phyloP scores from a whole-genome alignment of 2,329 filamentous ascomycete genomes.

The Bipolaris cookei region DNA sequence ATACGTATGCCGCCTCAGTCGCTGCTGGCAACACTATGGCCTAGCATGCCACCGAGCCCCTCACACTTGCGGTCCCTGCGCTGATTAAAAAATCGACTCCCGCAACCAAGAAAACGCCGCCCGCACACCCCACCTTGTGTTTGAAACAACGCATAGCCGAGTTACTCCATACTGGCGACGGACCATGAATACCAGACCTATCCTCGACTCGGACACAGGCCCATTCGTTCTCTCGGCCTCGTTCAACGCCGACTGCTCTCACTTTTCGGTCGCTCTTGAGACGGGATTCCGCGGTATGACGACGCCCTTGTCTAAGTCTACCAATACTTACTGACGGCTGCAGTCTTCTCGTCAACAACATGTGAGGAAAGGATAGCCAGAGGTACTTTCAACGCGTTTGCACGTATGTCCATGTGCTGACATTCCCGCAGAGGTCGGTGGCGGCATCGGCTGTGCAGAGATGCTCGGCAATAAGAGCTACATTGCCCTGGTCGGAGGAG shows the following conservation, averaged over 20 bases:
- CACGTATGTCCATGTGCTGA: conserved; percentile 21
- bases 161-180: neutral
- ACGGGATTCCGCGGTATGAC: conserved; percentile 80
- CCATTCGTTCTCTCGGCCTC: conserved; percentile 80
- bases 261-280: conserved; percentile 86
- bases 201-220: conserved; percentile 77
- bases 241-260: conserved; percentile 84
- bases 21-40: conserved; percentile 23
- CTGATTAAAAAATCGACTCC: conserved; percentile 10
- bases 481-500: conserved; percentile 86
- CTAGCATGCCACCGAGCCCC: conserved; percentile 34
- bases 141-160: neutral
- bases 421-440: conserved; percentile 50
- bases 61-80: conserved; percentile 7
- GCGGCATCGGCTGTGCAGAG: conserved; percentile 79
- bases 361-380: conserved; percentile 42
- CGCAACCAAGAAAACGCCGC: conserved; percentile 21
- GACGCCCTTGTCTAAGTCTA: neutral
- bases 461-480: conserved; percentile 90
- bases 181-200: conserved; percentile 85
- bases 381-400: conserved; percentile 23
- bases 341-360: conserved; percentile 42
- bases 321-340: conserved; percentile 17
- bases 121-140: conserved; percentile 11
- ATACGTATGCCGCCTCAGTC: conserved; percentile 17